These are phyloP conservation scores for Bacidia gigantensis DNA, from an alignment of 495 filamentous ascomycete genomes.

Conservation along the genomic window DNA sequence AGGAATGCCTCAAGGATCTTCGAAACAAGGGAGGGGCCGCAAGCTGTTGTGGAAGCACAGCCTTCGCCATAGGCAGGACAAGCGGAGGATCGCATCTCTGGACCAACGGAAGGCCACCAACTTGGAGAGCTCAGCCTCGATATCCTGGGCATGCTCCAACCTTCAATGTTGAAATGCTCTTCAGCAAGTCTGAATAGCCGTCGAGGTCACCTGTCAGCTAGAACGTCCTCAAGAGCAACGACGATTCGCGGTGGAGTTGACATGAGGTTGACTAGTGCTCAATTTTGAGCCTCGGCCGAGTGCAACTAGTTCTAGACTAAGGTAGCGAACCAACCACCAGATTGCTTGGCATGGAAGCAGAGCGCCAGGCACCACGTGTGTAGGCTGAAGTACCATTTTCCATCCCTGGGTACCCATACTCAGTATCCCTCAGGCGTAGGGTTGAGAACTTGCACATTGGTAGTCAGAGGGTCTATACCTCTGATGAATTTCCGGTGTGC, in stretches of 20 bases:
- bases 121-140: neutral
- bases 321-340: too few species aligned
- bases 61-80: neutral
- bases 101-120: neutral
- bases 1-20: neutral
- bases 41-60: neutral
- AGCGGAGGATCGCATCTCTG: neutral
- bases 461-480: constrained; percentile 19
- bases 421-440: constrained; percentile 28
- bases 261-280: too few species aligned
- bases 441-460: constrained; percentile 28
- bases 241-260: too few species aligned
- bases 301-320: neutral
- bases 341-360: too few species aligned
- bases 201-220: too few species aligned
- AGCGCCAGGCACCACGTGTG: too few species aligned
- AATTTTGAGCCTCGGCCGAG: neutral
- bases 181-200: too few species aligned
- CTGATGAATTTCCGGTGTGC: constrained; percentile 34
- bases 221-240: too few species aligned
- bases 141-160: neutral
- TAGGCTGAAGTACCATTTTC: too few species aligned
- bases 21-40: neutral
- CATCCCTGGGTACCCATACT: too few species aligned
- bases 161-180: too few species aligned